phyloP scores from a whole-genome alignment of 768 basidiomycete species.

The Phlebiopsis flavidoalba region DNA sequence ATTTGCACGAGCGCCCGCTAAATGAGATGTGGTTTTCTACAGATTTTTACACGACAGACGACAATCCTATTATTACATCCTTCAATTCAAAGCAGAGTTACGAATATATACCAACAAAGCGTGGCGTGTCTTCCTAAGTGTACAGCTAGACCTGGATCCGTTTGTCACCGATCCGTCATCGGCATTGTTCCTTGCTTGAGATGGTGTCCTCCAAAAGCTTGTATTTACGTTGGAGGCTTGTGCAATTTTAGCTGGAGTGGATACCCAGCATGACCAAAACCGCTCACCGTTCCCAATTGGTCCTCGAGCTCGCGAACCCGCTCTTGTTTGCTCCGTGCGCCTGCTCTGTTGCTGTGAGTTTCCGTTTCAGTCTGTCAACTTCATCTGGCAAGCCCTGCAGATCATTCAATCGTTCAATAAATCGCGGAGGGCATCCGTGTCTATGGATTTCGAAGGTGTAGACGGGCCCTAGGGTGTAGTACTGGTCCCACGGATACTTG shows the following conservation, averaged over 20 bases:
- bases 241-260: neutral
- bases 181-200: neutral
- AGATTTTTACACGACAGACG: neutral
- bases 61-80: neutral
- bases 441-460: neutral
- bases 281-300: neutral
- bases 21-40: neutral
- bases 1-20: neutral
- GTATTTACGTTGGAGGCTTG: neutral
- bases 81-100: neutral
- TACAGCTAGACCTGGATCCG: neutral
- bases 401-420: neutral
- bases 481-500: neutral
- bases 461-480: neutral
- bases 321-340: neutral
- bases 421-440: neutral
- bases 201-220: neutral
- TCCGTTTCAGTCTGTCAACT: neutral
- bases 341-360: neutral
- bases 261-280: neutral
- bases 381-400: neutral
- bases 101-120: neutral
- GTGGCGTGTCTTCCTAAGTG: neutral
- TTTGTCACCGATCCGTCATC: no score
- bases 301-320: neutral